Percentiles rank a stretch among this genome's conserved stretches.
phyloP scores from a whole-genome alignment of 176 grass and related monocot genomes.

The Rhynchospora tenuis region DNA sequence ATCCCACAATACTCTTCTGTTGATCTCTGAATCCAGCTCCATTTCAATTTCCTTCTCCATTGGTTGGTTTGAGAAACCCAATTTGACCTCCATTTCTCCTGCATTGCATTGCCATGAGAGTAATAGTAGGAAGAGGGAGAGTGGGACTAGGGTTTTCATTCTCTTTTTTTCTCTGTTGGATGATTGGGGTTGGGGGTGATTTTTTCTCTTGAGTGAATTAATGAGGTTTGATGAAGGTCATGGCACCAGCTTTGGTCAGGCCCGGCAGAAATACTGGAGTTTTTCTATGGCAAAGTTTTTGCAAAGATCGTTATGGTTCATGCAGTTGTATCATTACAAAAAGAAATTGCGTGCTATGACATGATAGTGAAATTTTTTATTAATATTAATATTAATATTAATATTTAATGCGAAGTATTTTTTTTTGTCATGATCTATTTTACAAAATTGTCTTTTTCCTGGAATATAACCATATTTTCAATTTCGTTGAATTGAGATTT shows the following conservation, averaged over 20 bases:
- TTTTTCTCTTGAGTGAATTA: conserved; percentile 13
- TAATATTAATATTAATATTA: no score
- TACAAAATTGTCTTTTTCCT: not conserved
- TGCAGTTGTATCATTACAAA: not conserved
- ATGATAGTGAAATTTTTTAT: not conserved
- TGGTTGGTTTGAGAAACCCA: conserved; percentile 19
- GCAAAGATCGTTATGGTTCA: not conserved
- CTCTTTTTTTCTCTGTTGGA: conserved; percentile 3
- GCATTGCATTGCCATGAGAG: conserved; percentile 23
- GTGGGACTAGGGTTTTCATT: conserved; percentile 18
- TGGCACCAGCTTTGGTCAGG: conserved; percentile 20
- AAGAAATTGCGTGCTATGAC: not conserved
- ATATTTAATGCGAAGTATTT: no score
- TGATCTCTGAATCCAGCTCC: conserved; percentile 54
- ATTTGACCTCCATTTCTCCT: conserved; percentile 16
- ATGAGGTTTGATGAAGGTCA: conserved; percentile 7
- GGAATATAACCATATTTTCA: not conserved
- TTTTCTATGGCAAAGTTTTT: conserved; percentile 15
- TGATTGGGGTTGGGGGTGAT: not conserved
- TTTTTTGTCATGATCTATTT: not conserved
- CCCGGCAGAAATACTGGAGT: not conserved
- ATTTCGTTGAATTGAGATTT: not conserved
- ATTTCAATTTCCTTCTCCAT: conserved; percentile 28
- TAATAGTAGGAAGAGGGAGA: conserved; percentile 9
- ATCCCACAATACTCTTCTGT: conserved; percentile 42